A percentile compares a stretch with the other conserved stretches of the same genome.
These are phyloP conservation scores for Aulographum hederae DNA, from an alignment of 2,329 filamentous ascomycete genomes.

Conservation along the genomic window DNA sequence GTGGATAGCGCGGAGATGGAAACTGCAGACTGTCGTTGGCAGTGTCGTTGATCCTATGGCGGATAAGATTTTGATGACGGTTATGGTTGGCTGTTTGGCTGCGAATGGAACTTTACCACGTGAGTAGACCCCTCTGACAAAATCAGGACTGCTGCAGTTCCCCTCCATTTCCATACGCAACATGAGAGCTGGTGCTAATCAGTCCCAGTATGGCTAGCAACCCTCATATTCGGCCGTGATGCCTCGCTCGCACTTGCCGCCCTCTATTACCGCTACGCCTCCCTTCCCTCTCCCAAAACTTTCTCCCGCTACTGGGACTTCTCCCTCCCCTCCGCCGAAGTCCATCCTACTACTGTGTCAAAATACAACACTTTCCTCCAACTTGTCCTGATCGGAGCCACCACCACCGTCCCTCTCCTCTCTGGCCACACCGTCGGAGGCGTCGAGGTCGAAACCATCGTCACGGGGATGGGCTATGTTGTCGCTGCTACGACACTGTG, in stretches of 20 bases:
- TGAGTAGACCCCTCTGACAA: constrained; percentile 23
- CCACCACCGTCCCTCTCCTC: constrained; percentile 63
- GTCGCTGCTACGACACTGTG: constrained; percentile 82
- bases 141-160: no score
- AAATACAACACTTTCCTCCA: constrained; percentile 90
- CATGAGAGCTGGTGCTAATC: constrained; percentile 3
- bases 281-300: constrained; percentile 81
- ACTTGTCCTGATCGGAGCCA: constrained; percentile 66
- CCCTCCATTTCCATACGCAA: no score
- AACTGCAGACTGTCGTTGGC: constrained; percentile 81
- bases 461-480: constrained; percentile 49
- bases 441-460: constrained; percentile 29
- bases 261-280: constrained; percentile 92
- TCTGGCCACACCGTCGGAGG: constrained; percentile 12
- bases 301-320: constrained; percentile 95
- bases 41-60: constrained; percentile 94
- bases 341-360: constrained; percentile 65
- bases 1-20: constrained; percentile 78
- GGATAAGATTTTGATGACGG: constrained; percentile 90
- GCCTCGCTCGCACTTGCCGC: constrained; percentile 67
- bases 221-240: constrained; percentile 81
- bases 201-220: constrained; percentile 57
- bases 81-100: constrained; percentile 70
- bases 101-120: constrained; percentile 65
- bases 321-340: constrained; percentile 70